phyloP scores from a whole-genome alignment of 257 asterid genomes.

The Gardenia jasminoides region DNA sequence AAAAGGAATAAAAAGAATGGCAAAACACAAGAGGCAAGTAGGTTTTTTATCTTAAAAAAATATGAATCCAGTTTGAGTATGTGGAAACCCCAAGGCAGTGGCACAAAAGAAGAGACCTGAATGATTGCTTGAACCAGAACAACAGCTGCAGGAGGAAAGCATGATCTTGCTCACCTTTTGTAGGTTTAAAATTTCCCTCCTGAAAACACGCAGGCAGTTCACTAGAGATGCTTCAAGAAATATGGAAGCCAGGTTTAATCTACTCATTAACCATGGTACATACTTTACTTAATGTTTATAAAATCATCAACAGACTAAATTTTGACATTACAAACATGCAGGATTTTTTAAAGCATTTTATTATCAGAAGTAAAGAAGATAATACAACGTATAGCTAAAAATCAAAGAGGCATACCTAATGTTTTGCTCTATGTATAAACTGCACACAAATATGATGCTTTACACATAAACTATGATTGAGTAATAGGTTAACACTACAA shows the following conservation, averaged over 20 bases:
- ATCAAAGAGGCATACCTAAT: no score
- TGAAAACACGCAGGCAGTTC: slow-evolving; percentile 30
- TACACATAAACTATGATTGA: neutral
- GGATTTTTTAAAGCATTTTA: no score
- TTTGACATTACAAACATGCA: neutral
- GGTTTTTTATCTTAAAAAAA: neutral
- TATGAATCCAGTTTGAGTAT: slow-evolving; percentile 6
- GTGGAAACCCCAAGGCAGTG: neutral
- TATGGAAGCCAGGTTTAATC: neutral
- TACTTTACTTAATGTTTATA: neutral
- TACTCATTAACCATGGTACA: neutral
- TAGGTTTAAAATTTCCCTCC: slow-evolving; percentile 82
- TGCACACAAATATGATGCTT: neutral
- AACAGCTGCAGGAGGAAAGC: slow-evolving; percentile 92
- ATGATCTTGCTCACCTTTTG: slow-evolving; percentile 73
- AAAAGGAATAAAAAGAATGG: neutral
- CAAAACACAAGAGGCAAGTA: neutral
- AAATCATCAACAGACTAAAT: neutral
- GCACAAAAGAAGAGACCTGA: slow-evolving; percentile 50
- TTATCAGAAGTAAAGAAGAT: neutral
- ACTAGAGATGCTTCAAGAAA: slow-evolving; percentile 21
- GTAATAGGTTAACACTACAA: neutral
- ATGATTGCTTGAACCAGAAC: slow-evolving; percentile 97
- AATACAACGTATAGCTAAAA: neutral
- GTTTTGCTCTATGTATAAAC: no score